Conservation (phyloP, 1,284 basidiomycete species). For the Fomitiporia mediterranea region DNA sequence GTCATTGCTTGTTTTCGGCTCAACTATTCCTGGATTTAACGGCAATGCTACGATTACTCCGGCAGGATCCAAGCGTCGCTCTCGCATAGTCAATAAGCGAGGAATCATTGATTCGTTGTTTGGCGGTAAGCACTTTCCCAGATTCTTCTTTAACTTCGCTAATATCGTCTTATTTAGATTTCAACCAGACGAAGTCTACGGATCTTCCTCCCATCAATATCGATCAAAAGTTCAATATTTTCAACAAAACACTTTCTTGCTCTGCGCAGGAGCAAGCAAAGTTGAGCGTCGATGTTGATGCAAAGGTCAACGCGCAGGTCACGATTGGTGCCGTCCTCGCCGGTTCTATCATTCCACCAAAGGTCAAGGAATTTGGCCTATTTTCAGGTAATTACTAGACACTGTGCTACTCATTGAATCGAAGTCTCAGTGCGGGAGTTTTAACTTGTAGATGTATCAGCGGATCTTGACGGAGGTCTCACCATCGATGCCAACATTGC, state of each 20-base stretch:
- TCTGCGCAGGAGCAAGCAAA: conserved; percentile 26
- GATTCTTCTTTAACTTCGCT: conserved; percentile 18
- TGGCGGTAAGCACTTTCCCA: neutral
- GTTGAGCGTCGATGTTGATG: conserved; percentile 37
- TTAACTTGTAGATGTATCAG: conserved; percentile 25
- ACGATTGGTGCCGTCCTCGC: conserved; percentile 38
- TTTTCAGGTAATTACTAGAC: conserved; percentile 25
- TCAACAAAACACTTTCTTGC: conserved; percentile 40
- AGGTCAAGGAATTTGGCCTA: conserved; percentile 31
- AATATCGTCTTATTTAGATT: conserved; percentile 24
- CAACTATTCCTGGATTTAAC: conserved; percentile 3
- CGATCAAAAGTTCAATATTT: conserved; percentile 35
- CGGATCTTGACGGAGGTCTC: conserved; percentile 32
- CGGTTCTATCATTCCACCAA: conserved; percentile 38
- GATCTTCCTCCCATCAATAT: conserved; percentile 30
- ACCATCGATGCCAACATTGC: conserved; percentile 30
- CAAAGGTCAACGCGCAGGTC: conserved; percentile 34
- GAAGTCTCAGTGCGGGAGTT: too few relatives aligned
- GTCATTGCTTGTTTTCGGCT: conserved; percentile 6
- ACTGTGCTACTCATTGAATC: neutral
- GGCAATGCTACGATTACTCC: conserved; percentile 4
- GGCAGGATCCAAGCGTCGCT: neutral
- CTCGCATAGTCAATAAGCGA: neutral
- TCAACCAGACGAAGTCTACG: conserved; percentile 24
- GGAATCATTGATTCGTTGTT: neutral